Base-by-base conservation (phyloP, 2,329 filamentous ascomycete species). In the Coniochaeta ligniaria region DNA sequence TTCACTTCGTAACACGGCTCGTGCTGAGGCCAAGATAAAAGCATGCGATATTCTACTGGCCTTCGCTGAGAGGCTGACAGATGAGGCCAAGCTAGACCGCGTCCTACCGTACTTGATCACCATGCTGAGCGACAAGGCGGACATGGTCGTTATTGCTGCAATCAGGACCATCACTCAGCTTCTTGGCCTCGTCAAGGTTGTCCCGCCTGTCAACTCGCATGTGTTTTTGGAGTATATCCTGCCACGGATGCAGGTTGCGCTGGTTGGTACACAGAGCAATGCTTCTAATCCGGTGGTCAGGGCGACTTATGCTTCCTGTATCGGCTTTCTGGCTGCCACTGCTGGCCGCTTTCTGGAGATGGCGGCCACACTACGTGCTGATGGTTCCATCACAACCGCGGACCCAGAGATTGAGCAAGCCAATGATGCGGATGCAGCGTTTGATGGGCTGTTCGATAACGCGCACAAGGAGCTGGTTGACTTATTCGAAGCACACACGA, bases 21-120 rank as follows among this genome's bases (percentile, higher is more conserved):
- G 94, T 66, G 86, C 93, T 3, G 89, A 91, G n/a, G 91, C 94
- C 28, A 89, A 92, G 66, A 81, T 97, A 47, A 87, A 92, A 67
- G 95, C 92, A 1, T 96, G 95, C 69, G 95, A 99, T 72, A 82
- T 99, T 45, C 81, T 99, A 56, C 77, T 99, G 57, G 94, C 94
- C 2, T 97, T 99, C 72, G 87, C 93, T 0, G 93, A 98, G 74
- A 83, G 90, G 62, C 75, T 98, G 26, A 96, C 94, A 0, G 96
- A 99, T 71, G 95, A 99, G 75, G 93, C 93, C 3, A 98, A 97
- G 73, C 79, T 99, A 57, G 96, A 99, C 73, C 86, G 95, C 57
- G 90, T 98, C 26, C 77, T 99, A 57, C 95, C 95, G 1, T 97
- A 97, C 71, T 78, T 98, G 38, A 90, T 96, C 76, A 84, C 87